phyloP scores from a whole-genome alignment of 176 grass and related monocot species.

The Phoenix dactylifera region DNA sequence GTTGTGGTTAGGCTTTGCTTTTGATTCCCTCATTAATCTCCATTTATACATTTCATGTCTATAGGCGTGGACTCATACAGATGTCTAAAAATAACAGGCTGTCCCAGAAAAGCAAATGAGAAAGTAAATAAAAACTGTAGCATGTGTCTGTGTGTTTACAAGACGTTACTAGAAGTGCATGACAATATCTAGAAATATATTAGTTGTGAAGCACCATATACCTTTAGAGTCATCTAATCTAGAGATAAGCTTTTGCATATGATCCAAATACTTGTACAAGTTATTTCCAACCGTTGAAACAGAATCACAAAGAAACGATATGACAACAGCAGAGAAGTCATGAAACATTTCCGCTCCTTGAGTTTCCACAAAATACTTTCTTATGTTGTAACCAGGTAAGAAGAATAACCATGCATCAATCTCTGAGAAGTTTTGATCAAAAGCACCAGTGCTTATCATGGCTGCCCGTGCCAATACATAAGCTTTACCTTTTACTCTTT shows the following conservation, averaged over 20 bases:
- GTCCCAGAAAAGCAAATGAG: too few relatives aligned
- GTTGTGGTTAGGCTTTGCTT: too few relatives aligned
- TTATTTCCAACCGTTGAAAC: slow-evolving; percentile 83
- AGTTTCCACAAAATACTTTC: slow-evolving; percentile 20
- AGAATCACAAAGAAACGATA: slow-evolving; percentile 81
- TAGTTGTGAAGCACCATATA: slow-evolving; percentile 11
- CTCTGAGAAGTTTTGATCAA: slow-evolving; percentile 59
- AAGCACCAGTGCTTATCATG: slow-evolving; percentile 71
- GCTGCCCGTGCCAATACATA: slow-evolving; percentile 68
- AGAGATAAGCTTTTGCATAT: slow-evolving; percentile 55
- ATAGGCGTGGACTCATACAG: too few relatives aligned
- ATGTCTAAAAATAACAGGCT: too few relatives aligned
- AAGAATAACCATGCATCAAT: slow-evolving; percentile 81
- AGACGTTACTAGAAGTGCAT: too few relatives aligned
- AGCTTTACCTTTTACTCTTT: slow-evolving; percentile 46
- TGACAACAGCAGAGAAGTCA: slow-evolving; percentile 57
- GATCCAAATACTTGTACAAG: slow-evolving; percentile 75
- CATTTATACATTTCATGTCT: too few relatives aligned
- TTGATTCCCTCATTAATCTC: too few relatives aligned
- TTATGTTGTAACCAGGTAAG: slow-evolving; percentile 48
- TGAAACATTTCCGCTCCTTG: slow-evolving; percentile 31
- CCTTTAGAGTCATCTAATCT: slow-evolving; percentile 44
- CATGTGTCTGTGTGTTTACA: too few relatives aligned
- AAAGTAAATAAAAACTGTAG: too few relatives aligned
- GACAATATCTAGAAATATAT: too few relatives aligned